phyloP scores from a whole-genome alignment of 768 basidiomycete species.

The Boletales sp. region DNA sequence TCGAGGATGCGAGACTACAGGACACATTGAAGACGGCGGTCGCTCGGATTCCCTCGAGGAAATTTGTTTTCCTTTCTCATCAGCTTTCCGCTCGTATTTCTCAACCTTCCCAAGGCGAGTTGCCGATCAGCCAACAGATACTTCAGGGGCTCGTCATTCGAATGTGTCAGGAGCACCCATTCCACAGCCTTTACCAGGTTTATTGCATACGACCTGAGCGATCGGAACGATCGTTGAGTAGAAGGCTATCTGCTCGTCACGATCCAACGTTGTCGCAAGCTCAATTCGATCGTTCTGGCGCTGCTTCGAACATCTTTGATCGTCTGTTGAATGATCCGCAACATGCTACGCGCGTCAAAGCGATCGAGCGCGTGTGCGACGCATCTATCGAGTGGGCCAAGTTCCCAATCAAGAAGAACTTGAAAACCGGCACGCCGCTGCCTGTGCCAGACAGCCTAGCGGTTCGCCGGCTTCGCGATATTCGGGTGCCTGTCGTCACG shows the following conservation, averaged over 20 bases:
- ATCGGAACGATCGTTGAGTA: conserved; percentile 20
- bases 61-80: conserved; percentile 89
- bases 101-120: conserved; percentile 29
- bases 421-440: conserved; percentile 20
- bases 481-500: conserved; percentile 86
- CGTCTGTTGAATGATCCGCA: conserved; percentile 44
- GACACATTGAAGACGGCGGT: conserved; percentile 43
- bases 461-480: conserved; percentile 47
- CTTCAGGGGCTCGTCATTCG: conserved; percentile 64
- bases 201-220: conserved; percentile 60
- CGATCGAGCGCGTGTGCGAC: conserved; percentile 57
- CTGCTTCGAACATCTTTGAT: conserved; percentile 61
- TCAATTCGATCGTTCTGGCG: conserved; percentile 57
- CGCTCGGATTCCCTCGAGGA: conserved; percentile 69
- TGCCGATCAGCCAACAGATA: conserved; percentile 47
- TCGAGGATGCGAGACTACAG: conserved; percentile 54
- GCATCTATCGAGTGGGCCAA: conserved; percentile 76
- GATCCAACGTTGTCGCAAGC: conserved; percentile 33
- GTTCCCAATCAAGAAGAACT: conserved; percentile 44
- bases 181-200: conserved; percentile 89
- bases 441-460: conserved; percentile 43
- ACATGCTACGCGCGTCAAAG: conserved; percentile 39
- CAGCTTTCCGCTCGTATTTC: conserved; percentile 91
- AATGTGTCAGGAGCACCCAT: conserved; percentile 89
- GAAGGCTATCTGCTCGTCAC: conserved; percentile 47